phyloP scores from a whole-genome alignment of 352 stramenopile species.

The Phytophthora europaea region DNA sequence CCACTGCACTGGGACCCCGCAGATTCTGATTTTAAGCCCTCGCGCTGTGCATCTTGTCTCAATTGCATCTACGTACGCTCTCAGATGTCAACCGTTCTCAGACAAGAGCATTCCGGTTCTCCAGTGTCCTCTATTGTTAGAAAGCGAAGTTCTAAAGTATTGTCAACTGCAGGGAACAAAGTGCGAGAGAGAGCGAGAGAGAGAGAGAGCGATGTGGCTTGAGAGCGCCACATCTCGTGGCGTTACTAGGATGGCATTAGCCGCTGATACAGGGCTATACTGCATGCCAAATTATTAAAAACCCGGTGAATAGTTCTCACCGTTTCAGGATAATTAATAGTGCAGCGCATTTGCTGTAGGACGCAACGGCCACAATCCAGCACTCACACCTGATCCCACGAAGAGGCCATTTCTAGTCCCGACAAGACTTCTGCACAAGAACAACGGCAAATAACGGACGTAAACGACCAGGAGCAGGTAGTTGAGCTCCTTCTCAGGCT shows the following conservation, averaged over 20 bases:
- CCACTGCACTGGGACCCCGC: neutral
- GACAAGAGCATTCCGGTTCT: neutral
- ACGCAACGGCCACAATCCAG: conserved; percentile 20
- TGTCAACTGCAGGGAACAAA: conserved; percentile 1
- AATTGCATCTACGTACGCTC: neutral
- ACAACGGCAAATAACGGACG: conserved; percentile 35
- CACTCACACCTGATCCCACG: neutral
- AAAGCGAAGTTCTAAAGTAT: conserved; percentile 11
- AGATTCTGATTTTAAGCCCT: neutral
- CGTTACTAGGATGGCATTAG: conserved; percentile 6
- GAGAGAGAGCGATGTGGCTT: neutral
- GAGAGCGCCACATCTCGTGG: neutral
- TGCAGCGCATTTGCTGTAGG: neutral
- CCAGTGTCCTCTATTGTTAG: conserved; percentile 10
- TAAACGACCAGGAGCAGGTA: conserved; percentile 13
- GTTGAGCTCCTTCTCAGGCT: conserved; percentile 21
- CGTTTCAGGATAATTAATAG: conserved; percentile 34
- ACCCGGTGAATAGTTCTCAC: neutral
- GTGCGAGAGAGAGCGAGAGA: neutral
- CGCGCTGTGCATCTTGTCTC: neutral
- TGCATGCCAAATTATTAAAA: neutral
- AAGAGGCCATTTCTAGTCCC: conserved; percentile 5
- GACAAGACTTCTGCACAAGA: conserved; percentile 10
- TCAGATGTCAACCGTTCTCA: neutral
- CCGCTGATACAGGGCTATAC: conserved; percentile 18